Evolutionary conservation across 306 rosid genomes (phyloP).

Genomic region (Corylus americana): DNA sequence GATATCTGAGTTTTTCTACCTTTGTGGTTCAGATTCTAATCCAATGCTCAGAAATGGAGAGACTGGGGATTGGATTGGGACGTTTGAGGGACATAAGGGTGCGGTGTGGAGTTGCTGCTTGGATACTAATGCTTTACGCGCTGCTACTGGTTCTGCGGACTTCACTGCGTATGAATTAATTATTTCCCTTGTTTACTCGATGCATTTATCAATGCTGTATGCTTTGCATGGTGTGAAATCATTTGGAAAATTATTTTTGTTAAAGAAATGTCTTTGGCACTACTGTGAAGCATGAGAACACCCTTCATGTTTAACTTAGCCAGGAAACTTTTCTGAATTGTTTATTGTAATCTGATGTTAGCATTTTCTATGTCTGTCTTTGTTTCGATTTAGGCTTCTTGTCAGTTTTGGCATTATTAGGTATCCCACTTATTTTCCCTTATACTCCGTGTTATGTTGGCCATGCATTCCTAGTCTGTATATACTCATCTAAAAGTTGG

Average conservation of each 20-base stretch:
- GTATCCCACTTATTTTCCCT: neutral
- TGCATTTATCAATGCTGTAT: neutral
- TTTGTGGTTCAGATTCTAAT: constrained; percentile 62
- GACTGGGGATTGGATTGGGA: constrained; percentile 99
- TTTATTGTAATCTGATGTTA: neutral
- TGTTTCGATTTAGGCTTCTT: neutral
- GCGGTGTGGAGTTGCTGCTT: constrained; percentile 99
- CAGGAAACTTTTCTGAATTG: neutral
- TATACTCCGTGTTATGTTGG: neutral
- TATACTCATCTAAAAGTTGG: neutral
- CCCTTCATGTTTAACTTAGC: neutral
- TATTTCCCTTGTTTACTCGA: neutral
- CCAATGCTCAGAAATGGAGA: constrained; percentile 99
- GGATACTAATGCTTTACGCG: constrained; percentile 92
- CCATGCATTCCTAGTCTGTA: neutral
- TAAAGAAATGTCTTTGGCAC: neutral
- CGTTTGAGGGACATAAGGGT: constrained; percentile 98
- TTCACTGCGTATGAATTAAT: constrained; percentile 69
- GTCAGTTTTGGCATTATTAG: neutral
- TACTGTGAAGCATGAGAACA: neutral
- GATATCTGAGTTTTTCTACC: neutral
- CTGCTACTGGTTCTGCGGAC: constrained; percentile 98
- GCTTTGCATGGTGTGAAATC: neutral
- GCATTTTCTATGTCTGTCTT: neutral
- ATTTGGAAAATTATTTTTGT: neutral